phyloP scores from a whole-genome alignment of 2,329 filamentous ascomycete species.

The Colletotrichum ledebouriae region DNA sequence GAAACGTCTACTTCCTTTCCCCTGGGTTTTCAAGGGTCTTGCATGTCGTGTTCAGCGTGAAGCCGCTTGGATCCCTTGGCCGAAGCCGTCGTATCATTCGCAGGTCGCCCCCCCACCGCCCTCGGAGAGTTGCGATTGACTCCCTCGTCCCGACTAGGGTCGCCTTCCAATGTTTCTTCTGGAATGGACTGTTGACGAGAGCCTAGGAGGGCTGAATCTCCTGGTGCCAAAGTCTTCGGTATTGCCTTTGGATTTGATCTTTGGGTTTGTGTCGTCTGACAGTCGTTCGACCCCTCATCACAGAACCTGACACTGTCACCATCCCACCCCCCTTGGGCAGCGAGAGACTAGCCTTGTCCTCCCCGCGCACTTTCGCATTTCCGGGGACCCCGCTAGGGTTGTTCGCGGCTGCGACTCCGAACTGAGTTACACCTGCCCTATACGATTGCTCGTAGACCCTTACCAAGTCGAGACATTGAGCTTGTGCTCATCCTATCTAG shows the following conservation, averaged over 20 bases:
- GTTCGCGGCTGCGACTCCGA: neutral
- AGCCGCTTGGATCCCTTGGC: conserved; percentile 36
- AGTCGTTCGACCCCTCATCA: conserved; percentile 9
- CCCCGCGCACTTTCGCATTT: neutral
- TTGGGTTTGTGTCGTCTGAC: neutral
- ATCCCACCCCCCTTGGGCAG: conserved; percentile 3
- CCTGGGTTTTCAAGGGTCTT: conserved; percentile 14
- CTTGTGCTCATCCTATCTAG: neutral
- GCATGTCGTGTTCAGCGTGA: neutral
- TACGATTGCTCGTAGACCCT: no score
- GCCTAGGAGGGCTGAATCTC: conserved; percentile 1
- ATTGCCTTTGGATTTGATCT: no score
- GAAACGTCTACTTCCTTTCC: conserved; percentile 23
- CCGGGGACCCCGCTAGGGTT: neutral
- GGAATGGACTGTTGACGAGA: neutral
- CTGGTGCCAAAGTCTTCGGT: no score
- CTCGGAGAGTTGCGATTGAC: conserved; percentile 32
- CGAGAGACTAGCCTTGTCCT: neutral
- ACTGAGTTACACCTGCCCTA: neutral
- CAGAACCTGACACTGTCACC: neutral
- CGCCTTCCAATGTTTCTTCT: conserved; percentile 17
- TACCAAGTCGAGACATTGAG: neutral
- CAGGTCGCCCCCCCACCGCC: conserved; percentile 5
- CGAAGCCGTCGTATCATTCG: conserved; percentile 19
- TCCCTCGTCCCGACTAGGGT: conserved; percentile 31